Evolutionary conservation across 345 rosid species (phyloP).

Genomic region (Raphanus raphanistrum): DNA sequence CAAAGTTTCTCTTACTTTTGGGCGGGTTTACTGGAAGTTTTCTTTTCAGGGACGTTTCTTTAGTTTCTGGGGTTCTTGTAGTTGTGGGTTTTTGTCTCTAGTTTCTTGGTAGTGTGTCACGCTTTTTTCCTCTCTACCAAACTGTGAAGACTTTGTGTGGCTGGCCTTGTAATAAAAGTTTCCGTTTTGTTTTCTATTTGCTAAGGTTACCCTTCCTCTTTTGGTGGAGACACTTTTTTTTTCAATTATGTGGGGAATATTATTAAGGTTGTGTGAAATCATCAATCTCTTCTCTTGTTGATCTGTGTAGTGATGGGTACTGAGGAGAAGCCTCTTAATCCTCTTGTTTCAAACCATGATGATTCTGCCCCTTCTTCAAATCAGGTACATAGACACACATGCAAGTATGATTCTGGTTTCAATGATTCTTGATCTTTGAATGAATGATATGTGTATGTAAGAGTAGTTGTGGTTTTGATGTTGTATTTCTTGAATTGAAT

Average conservation of each 20-base stretch:
- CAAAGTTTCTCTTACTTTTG: background rate
- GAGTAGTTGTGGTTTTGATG: background rate
- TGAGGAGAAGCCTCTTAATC: constrained; percentile 34
- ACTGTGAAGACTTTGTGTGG: constrained; percentile 11
- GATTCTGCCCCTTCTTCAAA: constrained; percentile 22
- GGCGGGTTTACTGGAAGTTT: background rate
- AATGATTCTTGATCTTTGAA: background rate
- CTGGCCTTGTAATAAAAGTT: constrained; percentile 27
- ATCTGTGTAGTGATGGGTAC: constrained; percentile 28
- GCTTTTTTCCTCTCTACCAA: constrained; percentile 20
- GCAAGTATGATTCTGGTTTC: background rate
- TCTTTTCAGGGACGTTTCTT: background rate
- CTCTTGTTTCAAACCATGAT: constrained; percentile 30
- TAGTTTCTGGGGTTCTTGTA: constrained; percentile 1
- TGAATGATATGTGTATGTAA: constrained; percentile 6
- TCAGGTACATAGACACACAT: constrained; percentile 28
- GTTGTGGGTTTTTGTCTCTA: background rate
- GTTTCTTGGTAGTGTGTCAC: constrained; percentile 21
- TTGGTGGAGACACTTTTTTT: background rate
- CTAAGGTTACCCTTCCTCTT: constrained; percentile 19
- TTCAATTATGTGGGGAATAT: constrained; percentile 5
- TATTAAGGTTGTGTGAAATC: background rate
- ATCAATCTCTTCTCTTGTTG: constrained; percentile 10
- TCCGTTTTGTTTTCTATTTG: background rate
- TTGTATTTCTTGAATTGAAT: constrained; percentile 10